These are phyloP conservation scores for Euphorbia celastroides DNA, from an alignment of 441 rosid species.

Conservation along the genomic window DNA sequence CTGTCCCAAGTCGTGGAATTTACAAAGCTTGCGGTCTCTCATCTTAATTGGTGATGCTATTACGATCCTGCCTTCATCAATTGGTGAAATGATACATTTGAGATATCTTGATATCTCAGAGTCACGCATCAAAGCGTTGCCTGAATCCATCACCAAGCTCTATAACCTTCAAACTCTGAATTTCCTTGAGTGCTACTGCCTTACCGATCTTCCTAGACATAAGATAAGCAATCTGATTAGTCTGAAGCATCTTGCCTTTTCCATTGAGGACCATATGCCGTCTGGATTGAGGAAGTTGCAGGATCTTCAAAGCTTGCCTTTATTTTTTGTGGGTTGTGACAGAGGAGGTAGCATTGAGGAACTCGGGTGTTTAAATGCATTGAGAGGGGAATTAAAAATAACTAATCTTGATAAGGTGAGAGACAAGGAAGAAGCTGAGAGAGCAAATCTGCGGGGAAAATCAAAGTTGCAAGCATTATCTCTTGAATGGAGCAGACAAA, in stretches of 20 bases:
- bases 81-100: background rate
- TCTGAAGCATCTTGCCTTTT: conserved; percentile 14
- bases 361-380: conserved; percentile 13
- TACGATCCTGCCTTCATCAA: background rate
- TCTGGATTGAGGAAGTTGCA: conserved; percentile 2
- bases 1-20: background rate
- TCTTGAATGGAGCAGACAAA: no score
- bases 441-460: conserved; percentile 11
- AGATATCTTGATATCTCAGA: background rate
- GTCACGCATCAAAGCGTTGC: conserved; percentile 6
- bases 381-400: conserved; percentile 19
- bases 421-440: conserved; percentile 14
- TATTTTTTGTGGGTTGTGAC: conserved; percentile 15
- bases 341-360: conserved; percentile 19
- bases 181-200: conserved; percentile 11
- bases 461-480: no score
- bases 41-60: background rate
- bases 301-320: background rate
- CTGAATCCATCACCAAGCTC: conserved; percentile 20
- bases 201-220: conserved; percentile 17
- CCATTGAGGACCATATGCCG: conserved; percentile 7
- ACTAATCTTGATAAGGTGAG: conserved; percentile 13
- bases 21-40: background rate
- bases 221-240: conserved; percentile 15
- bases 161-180: conserved; percentile 10